Percentiles rank a stretch among this genome's conserved stretches.
Conservation (phyloP, 2,329 filamentous ascomycete species). For the Aspergillus sp. region DNA sequence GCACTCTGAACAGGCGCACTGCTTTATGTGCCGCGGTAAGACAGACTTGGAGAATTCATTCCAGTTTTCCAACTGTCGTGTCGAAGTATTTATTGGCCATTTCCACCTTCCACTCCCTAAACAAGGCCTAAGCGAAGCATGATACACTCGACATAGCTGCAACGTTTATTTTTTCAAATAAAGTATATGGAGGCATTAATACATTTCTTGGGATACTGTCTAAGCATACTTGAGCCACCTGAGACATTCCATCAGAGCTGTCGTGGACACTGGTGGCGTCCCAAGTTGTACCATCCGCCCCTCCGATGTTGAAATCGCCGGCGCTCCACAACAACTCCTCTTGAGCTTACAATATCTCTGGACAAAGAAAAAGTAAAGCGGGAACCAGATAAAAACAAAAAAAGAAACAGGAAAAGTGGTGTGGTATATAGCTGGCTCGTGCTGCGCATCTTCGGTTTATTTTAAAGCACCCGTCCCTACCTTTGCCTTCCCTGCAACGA, state of each 20-base stretch:
- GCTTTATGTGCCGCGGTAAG: no score
- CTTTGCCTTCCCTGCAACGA: neutral
- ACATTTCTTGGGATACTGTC: fast-evolving
- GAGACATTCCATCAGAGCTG: no score
- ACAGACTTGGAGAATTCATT: no score
- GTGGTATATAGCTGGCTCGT: neutral
- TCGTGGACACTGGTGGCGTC: neutral
- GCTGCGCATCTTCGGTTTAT: neutral
- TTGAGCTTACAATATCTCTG: no score
- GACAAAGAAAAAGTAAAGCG: neutral
- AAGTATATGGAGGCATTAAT: no score
- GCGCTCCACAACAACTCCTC: neutral
- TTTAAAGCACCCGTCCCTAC: neutral
- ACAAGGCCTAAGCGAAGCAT: no score
- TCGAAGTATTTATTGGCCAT: no score
- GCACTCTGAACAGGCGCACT: no score
- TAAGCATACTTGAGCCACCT: neutral
- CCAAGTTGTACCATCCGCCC: neutral
- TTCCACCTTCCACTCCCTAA: no score
- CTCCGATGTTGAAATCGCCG: neutral
- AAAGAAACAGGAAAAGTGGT: neutral
- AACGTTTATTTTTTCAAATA: no score
- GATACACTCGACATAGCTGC: no score
- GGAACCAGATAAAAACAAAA: neutral
- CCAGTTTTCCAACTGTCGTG: no score